Percentiles rank a stretch among this genome's conserved stretches.
Conservation (phyloP, 129 eudicot species). For the Gnaphalium uliginosum region DNA sequence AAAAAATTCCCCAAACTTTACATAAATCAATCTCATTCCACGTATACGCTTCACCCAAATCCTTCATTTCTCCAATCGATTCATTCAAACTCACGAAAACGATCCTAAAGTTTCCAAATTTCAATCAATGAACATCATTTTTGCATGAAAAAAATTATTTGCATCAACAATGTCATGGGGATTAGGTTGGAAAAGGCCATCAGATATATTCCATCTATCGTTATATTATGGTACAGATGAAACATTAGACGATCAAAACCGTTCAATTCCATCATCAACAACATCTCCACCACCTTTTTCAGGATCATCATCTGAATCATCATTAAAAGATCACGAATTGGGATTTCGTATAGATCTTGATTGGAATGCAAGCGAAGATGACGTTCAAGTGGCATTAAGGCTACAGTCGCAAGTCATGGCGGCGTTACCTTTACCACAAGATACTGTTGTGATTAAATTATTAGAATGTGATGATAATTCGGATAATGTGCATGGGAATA, state of each 20-base stretch:
- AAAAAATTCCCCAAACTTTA: neutral
- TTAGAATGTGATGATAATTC: constrained; percentile 29
- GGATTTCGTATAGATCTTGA: constrained; percentile 77
- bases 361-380: constrained; percentile 86
- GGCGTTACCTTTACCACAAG: constrained; percentile 83
- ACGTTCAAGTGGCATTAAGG: constrained; percentile 76
- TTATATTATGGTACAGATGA: constrained; percentile 69
- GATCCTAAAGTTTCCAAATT: neutral
- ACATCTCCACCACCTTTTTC: constrained; percentile 33
- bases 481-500: constrained; percentile 8
- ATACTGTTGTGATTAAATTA: constrained; percentile 60
- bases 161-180: constrained; percentile 83
- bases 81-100: constrained; percentile 3
- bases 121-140: neutral
- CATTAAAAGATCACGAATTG: constrained; percentile 32
- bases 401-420: constrained; percentile 90
- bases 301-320: constrained; percentile 30
- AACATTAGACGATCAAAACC: constrained; percentile 40
- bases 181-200: constrained; percentile 81
- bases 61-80: neutral
- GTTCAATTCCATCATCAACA: constrained; percentile 41
- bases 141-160: constrained; percentile 19
- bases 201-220: constrained; percentile 70
- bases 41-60: constrained; percentile 1
- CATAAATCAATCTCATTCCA: constrained; percentile 8